Base-by-base conservation (phyloP, 163 green algal genomes). In the Trebouxia gelatinosa region DNA sequence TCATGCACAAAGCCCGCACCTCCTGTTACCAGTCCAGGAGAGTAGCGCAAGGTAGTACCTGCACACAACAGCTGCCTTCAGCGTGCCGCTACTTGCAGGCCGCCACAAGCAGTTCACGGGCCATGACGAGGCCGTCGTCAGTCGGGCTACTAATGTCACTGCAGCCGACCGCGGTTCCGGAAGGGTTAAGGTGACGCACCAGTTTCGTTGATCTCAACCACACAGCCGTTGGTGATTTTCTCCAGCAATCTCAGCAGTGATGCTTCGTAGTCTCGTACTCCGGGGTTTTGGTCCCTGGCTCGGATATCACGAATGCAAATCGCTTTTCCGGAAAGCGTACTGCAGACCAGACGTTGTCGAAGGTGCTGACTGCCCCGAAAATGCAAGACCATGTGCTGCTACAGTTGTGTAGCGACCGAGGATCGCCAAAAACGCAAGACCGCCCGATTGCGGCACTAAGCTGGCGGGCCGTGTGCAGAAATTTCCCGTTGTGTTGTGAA, bases 191-290 rank as follows among this genome's bases (percentile, higher is more conserved):
- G 40, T 76, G 43, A 61, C 68, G 16, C 80, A 97, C 95, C 95
- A 81, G 96, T 98, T 68, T 99, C 93, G 65, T 98, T 98, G 74
- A 99, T 98, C 59, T 98, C 94, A 0, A 99, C 91, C 0, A 92
- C 80, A 71, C 92, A 98, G 31, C 96, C 96, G 70, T 98, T 95
- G 0, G 91, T 97, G 19, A 99, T 64, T 80, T 98, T 99, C 70
- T 99, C 96, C 2, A 99, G 29, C 21, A 99, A 86, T 0, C 96
- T 90, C 32, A 99, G 89, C 28, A 99, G 86, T 5, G 81, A 95
- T 0, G 93, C 95, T 72, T 99, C 96, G 75, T 93, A 94, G 29
- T 96, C 91, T 0, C 90, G 79, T 28, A 99, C 82, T 1, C 95
- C 95, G 0, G 94, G 95, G 48, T 78, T 87, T 54, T 91, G 54